phyloP scores from a whole-genome alignment of 352 stramenopile genomes.

The Phytopythium vexans region DNA sequence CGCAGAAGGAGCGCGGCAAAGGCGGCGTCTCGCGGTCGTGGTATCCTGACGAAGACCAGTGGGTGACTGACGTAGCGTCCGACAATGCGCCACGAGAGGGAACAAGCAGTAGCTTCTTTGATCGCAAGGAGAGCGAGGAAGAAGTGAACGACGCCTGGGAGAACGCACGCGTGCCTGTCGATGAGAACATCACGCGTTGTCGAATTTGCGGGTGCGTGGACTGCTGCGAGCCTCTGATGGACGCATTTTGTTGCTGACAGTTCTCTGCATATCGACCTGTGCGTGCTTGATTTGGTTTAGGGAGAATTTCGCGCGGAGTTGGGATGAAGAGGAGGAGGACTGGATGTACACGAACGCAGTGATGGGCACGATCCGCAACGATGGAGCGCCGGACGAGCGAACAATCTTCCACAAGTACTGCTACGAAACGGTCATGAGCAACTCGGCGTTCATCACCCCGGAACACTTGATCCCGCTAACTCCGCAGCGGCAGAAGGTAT shows the following conservation, averaged over 20 bases:
- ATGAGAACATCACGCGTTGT: conserved; percentile 76
- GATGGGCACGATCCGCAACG: conserved; percentile 67
- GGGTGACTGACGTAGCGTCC: conserved; percentile 68
- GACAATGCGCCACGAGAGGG: conserved; percentile 59
- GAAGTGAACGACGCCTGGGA: conserved; percentile 57
- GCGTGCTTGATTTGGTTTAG: conserved; percentile 15
- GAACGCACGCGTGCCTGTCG: conserved; percentile 67
- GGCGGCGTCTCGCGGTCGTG: conserved; percentile 78
- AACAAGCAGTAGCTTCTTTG: conserved; percentile 79
- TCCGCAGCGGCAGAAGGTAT: conserved; percentile 20
- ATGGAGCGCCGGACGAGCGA: conserved; percentile 21
- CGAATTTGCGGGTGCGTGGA: conserved; percentile 70
- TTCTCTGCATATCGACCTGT: not conserved
- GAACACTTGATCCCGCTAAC: conserved; percentile 70
- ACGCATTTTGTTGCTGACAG: not conserved
- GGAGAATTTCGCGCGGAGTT: conserved; percentile 79
- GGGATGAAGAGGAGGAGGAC: conserved; percentile 87
- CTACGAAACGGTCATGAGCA: conserved; percentile 80
- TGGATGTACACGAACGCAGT: conserved; percentile 91
- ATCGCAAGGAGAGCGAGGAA: conserved; percentile 53
- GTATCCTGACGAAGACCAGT: conserved; percentile 82
- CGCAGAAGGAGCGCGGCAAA: conserved; percentile 77
- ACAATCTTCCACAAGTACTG: conserved; percentile 91
- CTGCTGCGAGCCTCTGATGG: too few relatives aligned
- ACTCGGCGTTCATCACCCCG: conserved; percentile 75